These are phyloP conservation scores for Aureobasidium sp. DNA, from an alignment of 2,329 filamentous ascomycete genomes.

Conservation along the genomic window DNA sequence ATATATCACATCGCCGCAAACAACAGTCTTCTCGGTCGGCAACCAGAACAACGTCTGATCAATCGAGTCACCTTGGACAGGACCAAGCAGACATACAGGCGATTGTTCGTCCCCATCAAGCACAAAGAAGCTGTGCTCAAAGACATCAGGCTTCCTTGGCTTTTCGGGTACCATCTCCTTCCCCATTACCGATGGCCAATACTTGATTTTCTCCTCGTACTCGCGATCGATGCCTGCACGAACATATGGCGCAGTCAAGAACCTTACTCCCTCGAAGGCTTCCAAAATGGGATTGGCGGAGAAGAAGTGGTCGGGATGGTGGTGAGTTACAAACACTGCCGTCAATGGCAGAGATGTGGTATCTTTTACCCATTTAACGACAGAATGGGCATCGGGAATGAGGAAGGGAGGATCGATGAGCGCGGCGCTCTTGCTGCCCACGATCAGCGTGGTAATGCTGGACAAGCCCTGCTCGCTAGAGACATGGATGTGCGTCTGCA, in stretches of 20 bases:
- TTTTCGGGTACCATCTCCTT: conserved; percentile 23
- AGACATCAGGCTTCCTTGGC: conserved; percentile 24
- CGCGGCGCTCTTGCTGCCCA: conserved; percentile 16
- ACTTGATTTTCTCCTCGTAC: conserved; percentile 28
- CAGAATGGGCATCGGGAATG: conserved; percentile 24
- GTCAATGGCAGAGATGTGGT: conserved; percentile 22
- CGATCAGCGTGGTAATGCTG: conserved; percentile 23
- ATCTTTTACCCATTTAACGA: conserved; percentile 24
- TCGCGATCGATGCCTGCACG: conserved; percentile 27
- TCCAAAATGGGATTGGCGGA: conserved; percentile 25
- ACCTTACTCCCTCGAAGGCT: conserved; percentile 19
- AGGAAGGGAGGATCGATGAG: conserved; percentile 29
- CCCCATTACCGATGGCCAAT: conserved; percentile 25
- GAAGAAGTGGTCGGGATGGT: conserved; percentile 29
- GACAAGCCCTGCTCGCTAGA: conserved; percentile 24
- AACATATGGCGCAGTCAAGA: conserved; percentile 23
- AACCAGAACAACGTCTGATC: conserved; percentile 25
- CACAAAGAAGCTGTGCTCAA: conserved; percentile 24
- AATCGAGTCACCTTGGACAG: conserved; percentile 28
- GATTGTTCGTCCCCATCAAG: conserved; percentile 22
- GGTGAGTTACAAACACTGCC: conserved; percentile 29
- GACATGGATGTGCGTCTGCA: conserved; percentile 15
- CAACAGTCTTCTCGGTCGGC: conserved; percentile 21
- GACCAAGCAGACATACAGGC: conserved; percentile 25
- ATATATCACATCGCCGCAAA: conserved; percentile 26